These are phyloP conservation scores for Phylloporus rhodoxanthus DNA, from an alignment of 768 basidiomycete genomes.

Conservation along the genomic window DNA sequence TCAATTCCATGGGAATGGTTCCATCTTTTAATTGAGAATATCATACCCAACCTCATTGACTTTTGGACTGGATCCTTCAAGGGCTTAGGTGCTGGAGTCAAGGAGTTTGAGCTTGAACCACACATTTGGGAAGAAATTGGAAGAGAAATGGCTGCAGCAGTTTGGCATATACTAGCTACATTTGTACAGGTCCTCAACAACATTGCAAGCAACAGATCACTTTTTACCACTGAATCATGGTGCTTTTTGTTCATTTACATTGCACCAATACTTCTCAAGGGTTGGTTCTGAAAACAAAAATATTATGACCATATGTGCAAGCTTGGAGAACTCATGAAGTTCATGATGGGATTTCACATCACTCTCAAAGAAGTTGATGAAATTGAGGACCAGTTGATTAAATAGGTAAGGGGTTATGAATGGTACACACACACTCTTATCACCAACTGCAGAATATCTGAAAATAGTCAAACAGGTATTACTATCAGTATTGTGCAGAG, in stretches of 20 bases:
- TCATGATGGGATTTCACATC: background rate
- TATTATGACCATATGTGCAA: background rate
- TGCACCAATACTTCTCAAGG: conserved; percentile 8
- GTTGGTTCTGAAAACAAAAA: background rate
- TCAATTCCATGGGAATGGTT: conserved; percentile 1
- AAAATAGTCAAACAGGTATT: background rate
- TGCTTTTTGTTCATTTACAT: conserved; percentile 17
- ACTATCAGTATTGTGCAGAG: background rate
- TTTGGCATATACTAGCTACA: conserved; percentile 27
- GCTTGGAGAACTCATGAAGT: background rate
- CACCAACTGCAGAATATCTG: background rate
- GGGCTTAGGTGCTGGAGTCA: conserved; percentile 27
- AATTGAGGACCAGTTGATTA: background rate
- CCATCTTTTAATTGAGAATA: background rate
- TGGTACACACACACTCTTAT: no score
- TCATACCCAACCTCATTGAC: background rate
- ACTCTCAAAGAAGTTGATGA: no score
- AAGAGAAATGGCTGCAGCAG: conserved; percentile 21
- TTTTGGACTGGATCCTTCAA: conserved; percentile 23
- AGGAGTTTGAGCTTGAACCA: conserved; percentile 24
- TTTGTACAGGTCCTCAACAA: conserved; percentile 29
- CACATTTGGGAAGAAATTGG: conserved; percentile 41
- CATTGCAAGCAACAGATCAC: conserved; percentile 20
- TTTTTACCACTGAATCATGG: conserved; percentile 19
- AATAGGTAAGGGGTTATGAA: no score